Conservation (phyloP, 2,329 filamentous ascomycete genomes). For the Fusarium verticillioides region DNA sequence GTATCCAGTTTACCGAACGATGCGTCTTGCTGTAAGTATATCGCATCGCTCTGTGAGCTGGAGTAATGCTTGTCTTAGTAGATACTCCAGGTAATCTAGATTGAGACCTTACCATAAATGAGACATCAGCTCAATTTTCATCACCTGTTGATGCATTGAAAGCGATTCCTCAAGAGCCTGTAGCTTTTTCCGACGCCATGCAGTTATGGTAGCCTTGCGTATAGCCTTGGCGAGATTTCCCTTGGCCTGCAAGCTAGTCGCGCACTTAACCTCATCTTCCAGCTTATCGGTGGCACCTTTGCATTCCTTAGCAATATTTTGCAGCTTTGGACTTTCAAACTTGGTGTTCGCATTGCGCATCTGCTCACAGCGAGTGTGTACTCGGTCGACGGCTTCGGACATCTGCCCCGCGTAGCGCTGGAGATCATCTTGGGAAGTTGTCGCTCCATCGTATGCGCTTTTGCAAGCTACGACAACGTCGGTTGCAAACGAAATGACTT, state of each 20-base stretch:
- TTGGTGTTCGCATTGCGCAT: rapidly evolving
- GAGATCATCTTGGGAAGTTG: not conserved
- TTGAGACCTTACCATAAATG: not conserved
- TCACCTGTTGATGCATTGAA: rapidly evolving
- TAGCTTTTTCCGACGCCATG: rapidly evolving
- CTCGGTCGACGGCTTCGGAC: not conserved
- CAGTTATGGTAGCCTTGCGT: too few relatives aligned
- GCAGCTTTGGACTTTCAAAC: not conserved
- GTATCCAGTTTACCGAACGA: not conserved
- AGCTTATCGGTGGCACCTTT: not conserved
- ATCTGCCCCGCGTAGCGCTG: not conserved
- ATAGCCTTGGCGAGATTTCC: too few relatives aligned
- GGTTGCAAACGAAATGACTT: constrained; percentile 20
- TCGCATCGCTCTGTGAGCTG: rapidly evolving
- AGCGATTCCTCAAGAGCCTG: rapidly evolving
- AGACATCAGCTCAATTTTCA: rapidly evolving
- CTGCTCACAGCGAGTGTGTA: not conserved
- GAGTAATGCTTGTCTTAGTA: rapidly evolving
- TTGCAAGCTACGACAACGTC: not conserved
- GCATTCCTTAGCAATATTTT: not conserved
- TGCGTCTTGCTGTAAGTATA: not conserved
- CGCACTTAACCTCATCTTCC: rapidly evolving
- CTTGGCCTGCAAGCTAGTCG: rapidly evolving
- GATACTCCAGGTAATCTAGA: too few relatives aligned
- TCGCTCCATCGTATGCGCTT: not conserved